Evolutionary conservation across 257 asterid genomes (phyloP), one percentile per base, ranked within the genome.

Genomic region (Solanum ossicruentum): DNA sequence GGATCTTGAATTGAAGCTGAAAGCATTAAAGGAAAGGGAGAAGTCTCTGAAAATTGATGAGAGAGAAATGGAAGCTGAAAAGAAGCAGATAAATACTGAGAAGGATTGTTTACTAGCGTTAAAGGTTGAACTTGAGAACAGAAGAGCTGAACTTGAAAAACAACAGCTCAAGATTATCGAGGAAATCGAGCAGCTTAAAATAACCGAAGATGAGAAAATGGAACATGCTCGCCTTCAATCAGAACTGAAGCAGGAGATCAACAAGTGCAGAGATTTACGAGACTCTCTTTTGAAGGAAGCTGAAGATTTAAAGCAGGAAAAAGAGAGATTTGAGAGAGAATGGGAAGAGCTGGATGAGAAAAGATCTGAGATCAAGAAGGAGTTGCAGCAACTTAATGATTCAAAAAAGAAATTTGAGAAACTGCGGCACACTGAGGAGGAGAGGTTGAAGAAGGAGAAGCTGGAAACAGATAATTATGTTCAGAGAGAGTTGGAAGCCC

Each of bases 281-380:
- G 98, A 95, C 87, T 86, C 86, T 84, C 92, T 97, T 41, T 57
- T 86, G 84, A 91, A 94, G 90, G 97, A 94, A 88, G 91, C 91
- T 21, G 98, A 95, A 85, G 93, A 91, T 85, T 89, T 97, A 87
- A 97, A 93, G 92, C 93, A 86, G 84, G 99, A 92, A 86, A 97
- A 92, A 90, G 95, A 90, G 91, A 95, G 88, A 86, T 97, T 97
- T 86, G 98, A 97, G 91, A 93, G 91, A 86, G 98, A 97, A 86
- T 97, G 99, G 99, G 98, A 95, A 90, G 96, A 88, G 90, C 92
- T 97, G 70, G 99, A 97, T 86, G 93, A 83, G 63, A 97, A 87
- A 90, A 88, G 96, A 86, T 90, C 88, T 54, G 90, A 85, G 86
- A 86, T 93, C 80, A 90, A 85, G 89, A 93, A 90, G 92, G 98